A percentile compares a stretch with the other conserved stretches of the same genome.
Evolutionary conservation across 2,329 filamentous ascomycete genomes (phyloP).

Genomic region (Cucurbitaria berberidis): DNA sequence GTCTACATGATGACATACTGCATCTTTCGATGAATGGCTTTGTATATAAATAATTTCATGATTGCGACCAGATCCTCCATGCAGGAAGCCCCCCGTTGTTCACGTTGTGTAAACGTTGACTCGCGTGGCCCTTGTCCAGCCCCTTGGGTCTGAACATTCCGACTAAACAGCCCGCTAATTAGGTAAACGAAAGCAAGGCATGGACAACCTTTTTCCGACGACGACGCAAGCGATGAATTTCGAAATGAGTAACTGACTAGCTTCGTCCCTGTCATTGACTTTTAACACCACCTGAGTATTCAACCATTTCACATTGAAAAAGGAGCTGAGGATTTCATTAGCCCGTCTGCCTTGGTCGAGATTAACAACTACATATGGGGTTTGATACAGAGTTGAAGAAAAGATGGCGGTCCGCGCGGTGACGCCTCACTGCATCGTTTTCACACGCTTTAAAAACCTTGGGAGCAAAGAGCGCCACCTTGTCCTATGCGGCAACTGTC

Average conservation of each 20-base stretch:
- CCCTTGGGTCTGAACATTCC: neutral
- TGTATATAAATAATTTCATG: conserved; percentile 10
- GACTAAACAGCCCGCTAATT: neutral
- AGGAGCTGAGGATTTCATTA: neutral
- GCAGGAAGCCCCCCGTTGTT: neutral
- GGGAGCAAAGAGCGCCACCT: neutral
- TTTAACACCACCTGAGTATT: neutral
- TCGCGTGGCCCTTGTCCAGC: neutral
- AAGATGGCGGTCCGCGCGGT: no score
- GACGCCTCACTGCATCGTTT: neutral
- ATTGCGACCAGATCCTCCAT: neutral
- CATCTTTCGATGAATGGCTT: neutral
- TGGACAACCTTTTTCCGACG: neutral
- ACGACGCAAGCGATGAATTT: neutral
- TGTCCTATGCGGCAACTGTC: neutral
- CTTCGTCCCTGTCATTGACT: neutral
- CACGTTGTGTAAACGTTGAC: neutral
- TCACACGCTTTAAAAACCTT: neutral
- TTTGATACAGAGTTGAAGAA: neutral
- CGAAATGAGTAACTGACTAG: neutral
- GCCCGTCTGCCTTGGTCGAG: no score
- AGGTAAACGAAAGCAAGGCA: neutral
- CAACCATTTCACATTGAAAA: neutral
- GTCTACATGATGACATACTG: conserved; percentile 1
- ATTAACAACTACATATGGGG: no score